Percentiles rank a stretch among this genome's conserved stretches.
phyloP scores from a whole-genome alignment of 306 rosid species.

The Rosa persica region DNA sequence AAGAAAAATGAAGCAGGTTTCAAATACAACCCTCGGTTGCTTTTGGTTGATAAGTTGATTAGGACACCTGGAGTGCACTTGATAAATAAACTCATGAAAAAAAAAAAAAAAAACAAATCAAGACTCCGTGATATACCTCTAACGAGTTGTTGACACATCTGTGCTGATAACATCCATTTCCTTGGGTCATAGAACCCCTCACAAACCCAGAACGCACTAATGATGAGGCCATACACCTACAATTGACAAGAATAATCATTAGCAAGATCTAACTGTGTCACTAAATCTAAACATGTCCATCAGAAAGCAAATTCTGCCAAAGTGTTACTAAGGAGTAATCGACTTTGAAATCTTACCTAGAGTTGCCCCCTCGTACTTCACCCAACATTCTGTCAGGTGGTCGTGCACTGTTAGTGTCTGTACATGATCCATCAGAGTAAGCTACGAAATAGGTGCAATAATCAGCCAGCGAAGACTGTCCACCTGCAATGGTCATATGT shows the following conservation, averaged over 20 bases:
- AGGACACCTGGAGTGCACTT: background rate
- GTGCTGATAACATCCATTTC: constrained; percentile 97
- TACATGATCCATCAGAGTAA: constrained; percentile 97
- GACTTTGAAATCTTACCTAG: constrained; percentile 56
- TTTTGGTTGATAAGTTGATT: background rate
- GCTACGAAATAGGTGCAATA: constrained; percentile 98
- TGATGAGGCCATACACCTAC: constrained; percentile 96
- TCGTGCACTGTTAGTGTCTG: constrained; percentile 85
- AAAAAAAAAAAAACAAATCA: constrained; percentile 8
- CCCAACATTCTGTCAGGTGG: constrained; percentile 98
- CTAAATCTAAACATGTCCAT: constrained; percentile 1
- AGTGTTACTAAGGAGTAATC: background rate
- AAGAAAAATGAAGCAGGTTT: background rate
- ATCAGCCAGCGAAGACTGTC: constrained; percentile 98
- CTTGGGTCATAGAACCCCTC: constrained; percentile 84
- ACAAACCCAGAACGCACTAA: constrained; percentile 93
- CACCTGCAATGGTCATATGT: constrained; percentile 57
- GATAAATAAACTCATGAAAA: constrained; percentile 11
- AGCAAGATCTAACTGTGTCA: constrained; percentile 19
- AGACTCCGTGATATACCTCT: constrained; percentile 56
- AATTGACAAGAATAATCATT: constrained; percentile 28
- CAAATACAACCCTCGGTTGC: background rate
- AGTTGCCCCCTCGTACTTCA: constrained; percentile 90
- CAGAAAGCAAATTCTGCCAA: background rate
- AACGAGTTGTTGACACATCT: constrained; percentile 71